Conservation (phyloP, 208 protist genomes). For the Strigomonas culicis region DNA sequence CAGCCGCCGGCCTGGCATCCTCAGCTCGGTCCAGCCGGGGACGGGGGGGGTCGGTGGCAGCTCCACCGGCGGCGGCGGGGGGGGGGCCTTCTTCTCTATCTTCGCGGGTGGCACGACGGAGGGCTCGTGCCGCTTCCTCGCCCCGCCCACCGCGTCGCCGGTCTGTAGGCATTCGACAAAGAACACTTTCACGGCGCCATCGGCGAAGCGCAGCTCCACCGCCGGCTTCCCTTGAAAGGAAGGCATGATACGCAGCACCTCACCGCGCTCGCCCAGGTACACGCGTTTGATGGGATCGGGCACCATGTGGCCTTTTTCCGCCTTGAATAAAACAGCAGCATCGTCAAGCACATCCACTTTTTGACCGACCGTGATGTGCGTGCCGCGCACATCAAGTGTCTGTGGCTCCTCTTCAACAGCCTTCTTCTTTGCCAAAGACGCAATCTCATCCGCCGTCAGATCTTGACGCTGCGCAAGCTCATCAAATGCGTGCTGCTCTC, state of each 20-base stretch:
- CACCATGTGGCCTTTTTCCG: constrained; percentile 56
- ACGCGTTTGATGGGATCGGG: constrained; percentile 71
- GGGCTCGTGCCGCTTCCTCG: too few species aligned
- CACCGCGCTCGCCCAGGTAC: constrained; percentile 74
- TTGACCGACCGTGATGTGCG: constrained; percentile 19
- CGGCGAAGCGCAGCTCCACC: constrained; percentile 80
- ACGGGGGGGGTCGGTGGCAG: not conserved
- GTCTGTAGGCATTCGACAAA: constrained; percentile 72
- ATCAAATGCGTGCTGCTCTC: constrained; percentile 68
- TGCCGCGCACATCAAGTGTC: constrained; percentile 10
- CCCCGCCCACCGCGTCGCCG: too few species aligned
- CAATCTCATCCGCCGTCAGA: constrained; percentile 47
- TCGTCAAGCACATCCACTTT: constrained; percentile 53
- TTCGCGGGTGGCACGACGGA: too few species aligned
- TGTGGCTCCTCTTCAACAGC: constrained; percentile 24
- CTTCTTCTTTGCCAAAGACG: constrained; percentile 38
- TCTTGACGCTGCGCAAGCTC: constrained; percentile 33
- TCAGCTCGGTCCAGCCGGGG: not conserved
- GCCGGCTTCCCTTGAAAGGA: constrained; percentile 76
- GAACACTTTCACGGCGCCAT: constrained; percentile 74
- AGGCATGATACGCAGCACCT: constrained; percentile 51
- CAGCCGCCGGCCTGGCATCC: too few species aligned
- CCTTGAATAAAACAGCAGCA: constrained; percentile 23
- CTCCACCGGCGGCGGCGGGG: not conserved
- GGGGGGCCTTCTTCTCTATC: not conserved